Conservation (phyloP, 306 rosid species). For the Herpetospermum pedunculosum region DNA sequence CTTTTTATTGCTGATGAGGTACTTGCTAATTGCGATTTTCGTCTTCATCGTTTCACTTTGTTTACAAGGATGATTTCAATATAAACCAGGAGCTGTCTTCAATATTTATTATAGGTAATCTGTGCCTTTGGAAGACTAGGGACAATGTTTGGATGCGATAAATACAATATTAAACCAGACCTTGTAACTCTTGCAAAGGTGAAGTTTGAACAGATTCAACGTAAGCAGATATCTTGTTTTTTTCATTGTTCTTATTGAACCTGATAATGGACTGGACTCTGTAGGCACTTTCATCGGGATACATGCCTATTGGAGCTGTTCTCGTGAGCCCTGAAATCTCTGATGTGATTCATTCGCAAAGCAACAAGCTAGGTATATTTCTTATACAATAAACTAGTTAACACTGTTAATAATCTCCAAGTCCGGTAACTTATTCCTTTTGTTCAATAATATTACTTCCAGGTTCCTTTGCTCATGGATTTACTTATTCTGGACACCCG, state of each 20-base stretch:
- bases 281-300: slow-evolving; percentile 88
- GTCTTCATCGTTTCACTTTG: neutral
- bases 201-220: slow-evolving; percentile 2
- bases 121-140: slow-evolving; percentile 98
- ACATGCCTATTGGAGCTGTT: slow-evolving; percentile 88
- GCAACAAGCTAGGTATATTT: slow-evolving; percentile 74
- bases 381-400: neutral
- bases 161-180: slow-evolving; percentile 82
- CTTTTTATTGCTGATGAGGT: slow-evolving; percentile 98
- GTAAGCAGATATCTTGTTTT: neutral
- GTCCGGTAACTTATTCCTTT: neutral
- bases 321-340: slow-evolving; percentile 78
- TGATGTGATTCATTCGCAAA: slow-evolving; percentile 71
- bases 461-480: slow-evolving; percentile 81
- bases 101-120: slow-evolving; percentile 45
- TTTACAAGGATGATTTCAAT: neutral
- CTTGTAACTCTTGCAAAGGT: slow-evolving; percentile 97
- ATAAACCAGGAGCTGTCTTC: neutral
- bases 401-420: neutral
- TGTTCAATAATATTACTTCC: slow-evolving; percentile 5
- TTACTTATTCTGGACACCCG: slow-evolving; percentile 94
- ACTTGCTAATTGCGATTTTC: slow-evolving; percentile 8
- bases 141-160: slow-evolving; percentile 79
- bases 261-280: slow-evolving; percentile 2
- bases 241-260: neutral